Evolutionary conservation across 2,329 filamentous ascomycete species (phyloP).

Genomic region (Hirsutella minnesotensis): DNA sequence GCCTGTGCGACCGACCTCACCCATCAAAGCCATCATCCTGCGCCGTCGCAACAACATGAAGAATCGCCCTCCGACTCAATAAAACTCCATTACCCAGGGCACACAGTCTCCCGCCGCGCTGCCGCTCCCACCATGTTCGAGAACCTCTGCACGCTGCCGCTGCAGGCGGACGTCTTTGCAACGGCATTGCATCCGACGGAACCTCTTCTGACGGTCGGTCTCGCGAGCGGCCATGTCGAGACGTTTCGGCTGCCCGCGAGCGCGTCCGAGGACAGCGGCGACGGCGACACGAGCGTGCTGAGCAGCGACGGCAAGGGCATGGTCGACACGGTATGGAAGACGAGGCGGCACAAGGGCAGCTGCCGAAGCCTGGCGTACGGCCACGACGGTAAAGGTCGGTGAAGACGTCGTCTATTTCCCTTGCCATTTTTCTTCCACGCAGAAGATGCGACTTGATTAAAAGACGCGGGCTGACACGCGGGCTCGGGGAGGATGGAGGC

Average conservation of each 20-base stretch:
- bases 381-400: slow-evolving; percentile 60
- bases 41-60: too few relatives aligned
- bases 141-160: slow-evolving; percentile 79
- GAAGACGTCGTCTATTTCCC: too few relatives aligned
- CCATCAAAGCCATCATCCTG: too few relatives aligned
- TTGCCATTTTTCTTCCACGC: too few relatives aligned
- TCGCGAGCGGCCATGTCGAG: slow-evolving; percentile 76
- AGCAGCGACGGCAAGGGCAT: slow-evolving; percentile 56
- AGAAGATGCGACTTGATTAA: too few relatives aligned
- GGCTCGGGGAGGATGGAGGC: slow-evolving; percentile 2
- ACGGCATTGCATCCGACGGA: slow-evolving; percentile 78
- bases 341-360: slow-evolving; percentile 84
- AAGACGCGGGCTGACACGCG: slow-evolving; percentile 11
- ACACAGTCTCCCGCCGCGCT: not conserved
- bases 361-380: slow-evolving; percentile 74
- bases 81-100: too few relatives aligned
- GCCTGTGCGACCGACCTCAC: too few relatives aligned
- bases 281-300: slow-evolving; percentile 35
- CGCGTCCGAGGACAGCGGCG: slow-evolving; percentile 40
- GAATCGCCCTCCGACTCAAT: too few relatives aligned
- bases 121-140: slow-evolving; percentile 56
- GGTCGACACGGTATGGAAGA: slow-evolving; percentile 78
- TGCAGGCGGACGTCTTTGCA: slow-evolving; percentile 76
- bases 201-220: slow-evolving; percentile 75
- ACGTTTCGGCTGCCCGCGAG: slow-evolving; percentile 60